These are phyloP conservation scores for Dothistroma septosporum DNA, from an alignment of 2,329 filamentous ascomycete genomes.

Conservation along the genomic window DNA sequence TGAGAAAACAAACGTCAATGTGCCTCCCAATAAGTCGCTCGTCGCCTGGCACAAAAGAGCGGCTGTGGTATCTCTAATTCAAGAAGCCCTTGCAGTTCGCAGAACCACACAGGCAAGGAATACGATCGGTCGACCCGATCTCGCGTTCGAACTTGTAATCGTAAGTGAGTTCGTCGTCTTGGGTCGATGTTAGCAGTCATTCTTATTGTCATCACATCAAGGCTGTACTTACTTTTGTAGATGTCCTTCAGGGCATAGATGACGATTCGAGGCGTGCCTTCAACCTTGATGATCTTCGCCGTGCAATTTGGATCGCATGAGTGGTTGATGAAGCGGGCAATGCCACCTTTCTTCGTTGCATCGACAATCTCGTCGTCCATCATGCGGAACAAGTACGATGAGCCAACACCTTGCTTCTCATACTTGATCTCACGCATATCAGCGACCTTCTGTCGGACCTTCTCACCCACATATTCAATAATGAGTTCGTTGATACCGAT, in stretches of 20 bases:
- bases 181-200: constrained; percentile 11
- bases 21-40: neutral
- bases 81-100: constrained; percentile 97
- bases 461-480: constrained; percentile 98
- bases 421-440: constrained; percentile 91
- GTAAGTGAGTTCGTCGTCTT: constrained; percentile 98
- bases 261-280: constrained; percentile 96
- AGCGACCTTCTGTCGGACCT: constrained; percentile 94
- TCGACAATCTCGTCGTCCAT: constrained; percentile 97
- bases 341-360: constrained; percentile 96
- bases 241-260: constrained; percentile 98
- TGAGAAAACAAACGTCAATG: neutral
- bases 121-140: constrained; percentile 88
- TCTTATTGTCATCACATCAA: neutral
- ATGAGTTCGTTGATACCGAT: constrained; percentile 99
- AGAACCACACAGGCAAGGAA: constrained; percentile 94
- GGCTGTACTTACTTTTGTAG: constrained; percentile 69
- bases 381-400: constrained; percentile 95
- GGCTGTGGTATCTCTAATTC: constrained; percentile 56
- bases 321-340: constrained; percentile 97
- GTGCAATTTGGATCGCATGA: constrained; percentile 98
- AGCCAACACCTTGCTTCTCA: constrained; percentile 92
- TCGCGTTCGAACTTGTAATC: constrained; percentile 99
- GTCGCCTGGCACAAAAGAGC: neutral
- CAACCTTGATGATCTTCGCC: constrained; percentile 98